A percentile compares a stretch with the other conserved stretches of the same genome.
phyloP scores from a whole-genome alignment of 805 yeast species.

The Starmerella sirachaensis region DNA sequence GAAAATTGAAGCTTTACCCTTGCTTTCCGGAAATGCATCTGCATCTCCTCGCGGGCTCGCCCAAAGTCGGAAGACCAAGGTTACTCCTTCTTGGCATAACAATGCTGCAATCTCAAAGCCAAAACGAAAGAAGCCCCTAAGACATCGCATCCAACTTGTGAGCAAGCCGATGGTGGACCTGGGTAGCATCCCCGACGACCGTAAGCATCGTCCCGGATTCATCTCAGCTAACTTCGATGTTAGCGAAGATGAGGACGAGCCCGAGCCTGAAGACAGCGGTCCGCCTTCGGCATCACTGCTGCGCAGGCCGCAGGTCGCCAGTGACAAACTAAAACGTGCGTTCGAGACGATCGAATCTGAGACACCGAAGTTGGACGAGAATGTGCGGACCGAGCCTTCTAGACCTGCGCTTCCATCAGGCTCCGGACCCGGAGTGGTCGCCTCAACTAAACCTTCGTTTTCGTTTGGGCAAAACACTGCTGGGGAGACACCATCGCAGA shows the following conservation, averaged over 20 bases:
- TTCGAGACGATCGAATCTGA: no score
- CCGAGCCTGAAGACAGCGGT: neutral
- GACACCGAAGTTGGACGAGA: no score
- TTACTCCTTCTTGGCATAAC: no score
- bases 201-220: slow-evolving; percentile 27
- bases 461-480: no score
- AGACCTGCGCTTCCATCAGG: no score
- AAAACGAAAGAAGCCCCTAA: neutral
- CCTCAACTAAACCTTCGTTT: no score
- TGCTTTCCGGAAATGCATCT: no score
- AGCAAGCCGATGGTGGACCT: slow-evolving; percentile 16
- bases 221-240: slow-evolving; percentile 29
- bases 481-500: no score
- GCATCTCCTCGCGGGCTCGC: neutral
- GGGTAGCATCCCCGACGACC: slow-evolving; percentile 14
- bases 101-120: neutral
- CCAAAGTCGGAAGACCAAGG: no score
- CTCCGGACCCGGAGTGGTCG: no score
- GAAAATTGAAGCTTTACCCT: no score
- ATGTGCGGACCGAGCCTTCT: no score
- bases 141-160: slow-evolving; percentile 15
- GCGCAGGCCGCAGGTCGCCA: slow-evolving; percentile 14
- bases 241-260: slow-evolving; percentile 22
- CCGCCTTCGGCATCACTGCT: neutral
- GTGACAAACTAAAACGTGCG: slow-evolving; percentile 3